phyloP scores from a whole-genome alignment of 139 green algal genomes.

The Ettlia oleoabundans region DNA sequence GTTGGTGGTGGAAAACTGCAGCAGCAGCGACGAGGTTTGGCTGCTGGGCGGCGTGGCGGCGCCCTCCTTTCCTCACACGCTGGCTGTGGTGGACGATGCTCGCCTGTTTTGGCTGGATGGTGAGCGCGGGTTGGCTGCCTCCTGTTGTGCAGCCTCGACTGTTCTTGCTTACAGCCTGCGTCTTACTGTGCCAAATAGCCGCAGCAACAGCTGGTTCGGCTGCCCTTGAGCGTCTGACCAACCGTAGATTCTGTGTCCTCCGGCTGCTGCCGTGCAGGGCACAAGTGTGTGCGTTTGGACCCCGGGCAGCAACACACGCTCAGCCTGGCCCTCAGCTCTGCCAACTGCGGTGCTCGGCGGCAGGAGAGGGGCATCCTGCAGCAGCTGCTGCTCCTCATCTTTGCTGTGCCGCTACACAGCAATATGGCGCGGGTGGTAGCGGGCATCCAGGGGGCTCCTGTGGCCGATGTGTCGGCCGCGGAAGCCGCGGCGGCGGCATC shows the following conservation, averaged over 20 bases:
- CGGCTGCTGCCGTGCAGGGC: not conserved
- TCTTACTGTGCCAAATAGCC: too few relatives aligned
- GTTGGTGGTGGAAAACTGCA: conserved; percentile 10
- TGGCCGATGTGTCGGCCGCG: not conserved
- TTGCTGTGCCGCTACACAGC: conserved; percentile 7
- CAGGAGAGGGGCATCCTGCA: conserved; percentile 35
- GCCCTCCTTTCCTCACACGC: conserved; percentile 22
- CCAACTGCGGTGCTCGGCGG: conserved; percentile 8
- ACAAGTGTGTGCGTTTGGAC: conserved; percentile 10
- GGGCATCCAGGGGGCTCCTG: not conserved
- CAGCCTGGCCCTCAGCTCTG: conserved; percentile 12
- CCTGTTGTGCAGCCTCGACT: not conserved
- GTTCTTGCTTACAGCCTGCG: too few relatives aligned
- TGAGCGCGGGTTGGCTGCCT: not conserved
- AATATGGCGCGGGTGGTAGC: not conserved
- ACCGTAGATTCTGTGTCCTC: too few relatives aligned
- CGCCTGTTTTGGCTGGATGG: conserved; percentile 34
- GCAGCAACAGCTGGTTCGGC: too few relatives aligned
- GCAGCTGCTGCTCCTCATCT: conserved; percentile 35
- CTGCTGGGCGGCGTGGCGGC: conserved; percentile 31
- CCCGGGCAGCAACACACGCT: conserved; percentile 27
- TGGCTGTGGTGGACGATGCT: conserved; percentile 25
- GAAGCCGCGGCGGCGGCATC: not conserved
- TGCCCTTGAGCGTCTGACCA: too few relatives aligned
- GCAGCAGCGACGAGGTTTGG: not conserved